These are phyloP conservation scores for Lactifluus volemus DNA, from an alignment of 768 basidiomycete genomes.

Conservation along the genomic window DNA sequence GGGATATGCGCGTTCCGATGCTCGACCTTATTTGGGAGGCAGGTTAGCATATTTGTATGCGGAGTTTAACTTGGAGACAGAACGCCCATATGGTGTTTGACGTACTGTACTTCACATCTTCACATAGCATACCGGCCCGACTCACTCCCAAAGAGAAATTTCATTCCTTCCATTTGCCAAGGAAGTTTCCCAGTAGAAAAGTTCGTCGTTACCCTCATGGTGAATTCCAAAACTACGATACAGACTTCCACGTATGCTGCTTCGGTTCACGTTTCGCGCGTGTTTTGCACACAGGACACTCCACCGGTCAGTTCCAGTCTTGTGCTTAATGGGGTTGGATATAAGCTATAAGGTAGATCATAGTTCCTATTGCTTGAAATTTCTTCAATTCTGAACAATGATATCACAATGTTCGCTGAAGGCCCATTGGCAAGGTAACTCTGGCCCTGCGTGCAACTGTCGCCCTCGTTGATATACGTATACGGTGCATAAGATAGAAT, in stretches of 20 bases:
- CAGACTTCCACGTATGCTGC: no score
- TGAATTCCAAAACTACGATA: no score
- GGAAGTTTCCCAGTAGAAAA: background rate
- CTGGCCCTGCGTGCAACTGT: background rate
- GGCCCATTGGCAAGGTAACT: background rate
- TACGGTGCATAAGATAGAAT: background rate
- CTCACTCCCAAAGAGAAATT: no score
- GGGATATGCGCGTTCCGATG: conserved; percentile 49
- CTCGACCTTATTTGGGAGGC: conserved; percentile 63
- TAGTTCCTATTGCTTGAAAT: no score
- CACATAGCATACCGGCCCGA: background rate
- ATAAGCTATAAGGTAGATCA: no score
- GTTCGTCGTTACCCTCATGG: no score
- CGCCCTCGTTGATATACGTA: background rate
- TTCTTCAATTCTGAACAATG: background rate
- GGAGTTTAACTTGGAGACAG: background rate
- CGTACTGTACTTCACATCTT: background rate
- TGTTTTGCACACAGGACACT: background rate
- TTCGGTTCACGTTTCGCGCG: no score
- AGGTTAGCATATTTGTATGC: background rate
- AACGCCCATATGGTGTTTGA: background rate
- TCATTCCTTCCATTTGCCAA: background rate
- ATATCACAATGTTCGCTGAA: background rate
- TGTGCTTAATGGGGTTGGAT: background rate
- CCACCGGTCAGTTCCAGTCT: background rate